Percentiles rank a stretch among this genome's conserved stretches.
Evolutionary conservation across 2,329 filamentous ascomycete genomes (phyloP).

Genomic region (Calonectria naviculata): DNA sequence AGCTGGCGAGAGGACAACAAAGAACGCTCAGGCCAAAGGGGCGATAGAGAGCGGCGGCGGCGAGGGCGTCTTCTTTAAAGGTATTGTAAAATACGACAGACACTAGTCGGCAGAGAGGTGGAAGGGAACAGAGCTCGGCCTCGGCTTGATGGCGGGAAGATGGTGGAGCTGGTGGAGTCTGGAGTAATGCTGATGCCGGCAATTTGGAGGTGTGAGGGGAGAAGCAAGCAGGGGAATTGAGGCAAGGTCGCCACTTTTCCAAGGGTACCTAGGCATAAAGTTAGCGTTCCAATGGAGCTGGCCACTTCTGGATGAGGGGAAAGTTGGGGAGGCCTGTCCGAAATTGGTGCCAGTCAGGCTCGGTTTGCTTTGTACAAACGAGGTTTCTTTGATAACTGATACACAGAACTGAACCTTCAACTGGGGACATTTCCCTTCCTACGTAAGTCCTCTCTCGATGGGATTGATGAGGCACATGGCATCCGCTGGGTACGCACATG

Average conservation of each 20-base stretch:
- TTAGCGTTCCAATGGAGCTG: neutral
- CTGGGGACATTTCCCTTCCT: neutral
- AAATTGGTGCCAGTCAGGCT: neutral
- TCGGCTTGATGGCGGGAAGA: slow-evolving; percentile 22
- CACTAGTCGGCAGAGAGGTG: neutral
- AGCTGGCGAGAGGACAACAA: slow-evolving; percentile 11
- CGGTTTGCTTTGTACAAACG: neutral
- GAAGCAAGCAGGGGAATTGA: neutral
- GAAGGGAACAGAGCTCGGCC: slow-evolving; percentile 9
- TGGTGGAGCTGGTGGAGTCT: slow-evolving; percentile 20
- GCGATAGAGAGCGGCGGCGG: slow-evolving; percentile 3
- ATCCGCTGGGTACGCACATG: neutral
- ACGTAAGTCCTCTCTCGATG: neutral
- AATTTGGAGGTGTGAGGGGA: neutral
- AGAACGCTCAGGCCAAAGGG: slow-evolving; percentile 8
- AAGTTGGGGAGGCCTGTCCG: neutral
- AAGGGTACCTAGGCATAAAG: neutral
- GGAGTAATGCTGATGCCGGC: slow-evolving; percentile 1
- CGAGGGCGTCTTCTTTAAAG: slow-evolving; percentile 7
- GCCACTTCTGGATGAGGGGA: slow-evolving; percentile 1
- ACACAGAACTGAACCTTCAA: neutral
- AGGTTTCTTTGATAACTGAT: neutral
- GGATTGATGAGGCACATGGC: neutral
- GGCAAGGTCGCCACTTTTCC: neutral
- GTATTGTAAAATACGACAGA: neutral